Conservation (phyloP, 257 asterid species). For the Prunella vulgaris region DNA sequence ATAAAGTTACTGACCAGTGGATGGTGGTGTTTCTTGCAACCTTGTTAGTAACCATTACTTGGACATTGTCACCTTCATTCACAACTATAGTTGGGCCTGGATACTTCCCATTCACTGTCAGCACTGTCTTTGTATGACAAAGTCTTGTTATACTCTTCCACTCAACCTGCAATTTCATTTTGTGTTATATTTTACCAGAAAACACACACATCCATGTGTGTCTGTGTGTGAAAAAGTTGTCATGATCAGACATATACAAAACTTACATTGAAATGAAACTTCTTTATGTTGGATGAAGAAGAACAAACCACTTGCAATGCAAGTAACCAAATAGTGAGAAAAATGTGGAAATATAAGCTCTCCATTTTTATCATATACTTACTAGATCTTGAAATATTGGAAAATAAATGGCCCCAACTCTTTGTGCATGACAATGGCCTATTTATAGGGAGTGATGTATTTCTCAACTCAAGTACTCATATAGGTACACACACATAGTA, state of each 20-base stretch:
- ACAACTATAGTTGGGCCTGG: constrained; percentile 76
- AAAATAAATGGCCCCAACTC: no score
- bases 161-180: constrained; percentile 42
- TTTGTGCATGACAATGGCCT: not conserved
- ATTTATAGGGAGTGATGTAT: not conserved
- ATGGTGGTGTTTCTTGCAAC: constrained; percentile 61
- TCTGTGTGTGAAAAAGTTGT: not conserved
- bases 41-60: constrained; percentile 48
- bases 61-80: constrained; percentile 70
- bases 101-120: constrained; percentile 61
- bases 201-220: not conserved
- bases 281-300: constrained; percentile 35
- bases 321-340: constrained; percentile 18
- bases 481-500: no score
- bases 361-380: constrained; percentile 30
- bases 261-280: constrained; percentile 53
- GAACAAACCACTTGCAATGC: constrained; percentile 27
- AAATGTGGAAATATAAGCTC: constrained; percentile 17
- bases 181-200: no score
- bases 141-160: constrained; percentile 58
- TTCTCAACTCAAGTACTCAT: not conserved
- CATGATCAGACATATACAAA: not conserved
- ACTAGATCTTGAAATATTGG: no score
- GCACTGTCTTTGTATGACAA: constrained; percentile 45
- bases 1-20: constrained; percentile 47